These are phyloP conservation scores for Chalaropsis ovoidea DNA, from an alignment of 2,329 filamentous ascomycete species.

Conservation along the genomic window DNA sequence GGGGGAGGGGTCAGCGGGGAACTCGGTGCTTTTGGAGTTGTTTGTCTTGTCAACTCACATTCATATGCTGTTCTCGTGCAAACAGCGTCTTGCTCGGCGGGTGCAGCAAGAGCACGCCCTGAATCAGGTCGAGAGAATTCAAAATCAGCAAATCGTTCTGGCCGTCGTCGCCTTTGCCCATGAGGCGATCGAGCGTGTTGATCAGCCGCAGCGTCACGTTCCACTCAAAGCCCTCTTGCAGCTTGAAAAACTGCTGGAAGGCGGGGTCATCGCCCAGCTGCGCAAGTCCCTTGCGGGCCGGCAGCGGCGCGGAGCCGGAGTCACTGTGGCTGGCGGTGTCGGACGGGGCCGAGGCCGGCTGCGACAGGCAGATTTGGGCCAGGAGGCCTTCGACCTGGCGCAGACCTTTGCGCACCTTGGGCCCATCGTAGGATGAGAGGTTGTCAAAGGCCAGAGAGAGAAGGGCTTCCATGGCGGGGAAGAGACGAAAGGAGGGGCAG, in stretches of 20 bases:
- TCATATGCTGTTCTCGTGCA: slow-evolving; percentile 86
- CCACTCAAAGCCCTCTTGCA: slow-evolving; percentile 97
- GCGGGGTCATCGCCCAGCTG: slow-evolving; percentile 73
- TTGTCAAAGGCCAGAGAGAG: slow-evolving; percentile 93
- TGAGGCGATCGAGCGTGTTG: slow-evolving; percentile 71
- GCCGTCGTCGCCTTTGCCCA: slow-evolving; percentile 71
- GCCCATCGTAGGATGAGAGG: slow-evolving; percentile 80
- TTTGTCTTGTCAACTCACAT: slow-evolving; percentile 44
- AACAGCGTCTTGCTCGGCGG: slow-evolving; percentile 83
- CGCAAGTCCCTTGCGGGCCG: slow-evolving; percentile 51
- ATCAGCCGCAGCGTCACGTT: slow-evolving; percentile 85
- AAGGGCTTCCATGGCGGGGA: slow-evolving; percentile 67
- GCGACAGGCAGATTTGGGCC: slow-evolving; percentile 82
- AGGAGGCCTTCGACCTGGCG: slow-evolving; percentile 89
- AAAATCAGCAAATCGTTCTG: slow-evolving; percentile 83
- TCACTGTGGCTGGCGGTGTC: background rate
- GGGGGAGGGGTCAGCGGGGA: slow-evolving; percentile 13
- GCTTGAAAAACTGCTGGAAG: slow-evolving; percentile 89
- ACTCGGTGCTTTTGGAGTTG: background rate
- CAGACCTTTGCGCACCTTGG: slow-evolving; percentile 85
- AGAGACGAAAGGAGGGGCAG: slow-evolving; percentile 22
- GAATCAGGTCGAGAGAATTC: slow-evolving; percentile 75
- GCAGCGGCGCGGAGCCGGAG: slow-evolving; percentile 31
- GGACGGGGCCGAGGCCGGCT: slow-evolving; percentile 27
- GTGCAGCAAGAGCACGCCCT: slow-evolving; percentile 79